Conservation (phyloP, 2,329 filamentous ascomycete genomes). For the Scedosporium boydii region DNA sequence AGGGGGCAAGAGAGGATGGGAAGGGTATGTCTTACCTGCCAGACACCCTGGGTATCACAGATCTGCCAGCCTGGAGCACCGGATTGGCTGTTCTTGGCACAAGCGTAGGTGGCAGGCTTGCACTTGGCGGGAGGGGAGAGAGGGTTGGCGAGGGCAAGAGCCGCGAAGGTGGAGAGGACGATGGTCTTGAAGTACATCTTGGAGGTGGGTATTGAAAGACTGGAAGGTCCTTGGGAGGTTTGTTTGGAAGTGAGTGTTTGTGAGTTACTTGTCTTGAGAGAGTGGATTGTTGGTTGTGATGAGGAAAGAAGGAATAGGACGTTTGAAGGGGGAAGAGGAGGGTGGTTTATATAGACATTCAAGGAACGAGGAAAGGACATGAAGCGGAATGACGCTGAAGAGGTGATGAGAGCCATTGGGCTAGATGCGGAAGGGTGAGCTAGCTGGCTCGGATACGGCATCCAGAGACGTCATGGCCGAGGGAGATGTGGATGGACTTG, state of each 20-base stretch:
- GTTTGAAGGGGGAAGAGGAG: not conserved
- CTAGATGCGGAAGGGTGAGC: not conserved
- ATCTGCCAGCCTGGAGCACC: constrained; percentile 20
- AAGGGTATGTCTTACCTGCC: constrained; percentile 20
- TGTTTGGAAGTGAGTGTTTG: not conserved
- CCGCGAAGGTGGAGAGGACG: constrained; percentile 14
- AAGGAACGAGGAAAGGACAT: not conserved
- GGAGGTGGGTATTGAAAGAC: not conserved
- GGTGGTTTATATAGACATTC: not conserved
- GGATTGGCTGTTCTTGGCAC: constrained; percentile 13
- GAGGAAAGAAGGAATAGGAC: not conserved
- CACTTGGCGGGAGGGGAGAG: constrained; percentile 13
- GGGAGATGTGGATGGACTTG: not conserved
- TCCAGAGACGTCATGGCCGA: too few relatives aligned
- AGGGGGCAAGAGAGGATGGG: not conserved
- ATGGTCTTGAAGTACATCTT: constrained; percentile 10
- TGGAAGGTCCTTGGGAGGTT: not conserved
- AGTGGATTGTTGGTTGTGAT: not conserved
- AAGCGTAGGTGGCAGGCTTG: constrained; percentile 25
- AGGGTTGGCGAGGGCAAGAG: constrained; percentile 11
- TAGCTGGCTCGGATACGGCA: not conserved
- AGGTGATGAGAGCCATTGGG: not conserved
- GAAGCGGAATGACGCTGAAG: not conserved
- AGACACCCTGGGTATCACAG: constrained; percentile 20
- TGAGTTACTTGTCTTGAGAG: not conserved